Conservation (phyloP, 2,329 filamentous ascomycete species). For the Cytospora schulzeri region DNA sequence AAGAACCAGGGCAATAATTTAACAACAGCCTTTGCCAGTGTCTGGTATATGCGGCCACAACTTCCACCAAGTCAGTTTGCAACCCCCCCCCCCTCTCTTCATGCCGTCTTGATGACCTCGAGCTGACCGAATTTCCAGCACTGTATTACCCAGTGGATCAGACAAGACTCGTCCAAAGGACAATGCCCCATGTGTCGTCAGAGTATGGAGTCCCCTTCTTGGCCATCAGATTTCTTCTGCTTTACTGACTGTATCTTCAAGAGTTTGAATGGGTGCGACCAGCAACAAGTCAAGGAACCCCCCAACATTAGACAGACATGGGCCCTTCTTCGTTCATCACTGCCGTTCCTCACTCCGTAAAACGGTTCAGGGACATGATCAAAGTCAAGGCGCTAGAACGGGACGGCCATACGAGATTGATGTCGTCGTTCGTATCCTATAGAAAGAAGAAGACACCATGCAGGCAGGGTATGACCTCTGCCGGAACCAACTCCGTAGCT, state of each 20-base stretch:
- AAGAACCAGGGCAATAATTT: background rate
- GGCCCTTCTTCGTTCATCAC: background rate
- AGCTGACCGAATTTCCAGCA: slow-evolving; percentile 59
- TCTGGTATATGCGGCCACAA: slow-evolving; percentile 96
- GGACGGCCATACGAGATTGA: background rate
- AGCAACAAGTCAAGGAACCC: slow-evolving; percentile 28
- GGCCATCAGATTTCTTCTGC: background rate
- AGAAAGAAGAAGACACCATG: too few relatives aligned
- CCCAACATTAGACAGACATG: slow-evolving; percentile 18
- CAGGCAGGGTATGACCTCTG: background rate
- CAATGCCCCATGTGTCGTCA: slow-evolving; percentile 98
- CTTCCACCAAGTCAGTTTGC: slow-evolving; percentile 90
- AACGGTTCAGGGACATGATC: background rate
- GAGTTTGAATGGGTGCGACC: slow-evolving; percentile 40
- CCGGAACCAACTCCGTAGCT: background rate
- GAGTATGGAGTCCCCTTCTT: slow-evolving; percentile 55
- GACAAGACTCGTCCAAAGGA: slow-evolving; percentile 88
- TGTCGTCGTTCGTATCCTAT: background rate
- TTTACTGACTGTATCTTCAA: slow-evolving; percentile 22
- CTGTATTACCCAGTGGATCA: slow-evolving; percentile 94
- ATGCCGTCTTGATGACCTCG: background rate
- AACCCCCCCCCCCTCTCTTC: too few relatives aligned
- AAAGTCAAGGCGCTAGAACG: background rate
- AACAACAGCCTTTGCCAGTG: slow-evolving; percentile 54
- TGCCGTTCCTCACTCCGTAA: background rate